A percentile compares a stretch with the other conserved stretches of the same genome.
These are phyloP conservation scores for Letharia columbiana DNA, from an alignment of 495 filamentous ascomycete species.

Conservation along the genomic window DNA sequence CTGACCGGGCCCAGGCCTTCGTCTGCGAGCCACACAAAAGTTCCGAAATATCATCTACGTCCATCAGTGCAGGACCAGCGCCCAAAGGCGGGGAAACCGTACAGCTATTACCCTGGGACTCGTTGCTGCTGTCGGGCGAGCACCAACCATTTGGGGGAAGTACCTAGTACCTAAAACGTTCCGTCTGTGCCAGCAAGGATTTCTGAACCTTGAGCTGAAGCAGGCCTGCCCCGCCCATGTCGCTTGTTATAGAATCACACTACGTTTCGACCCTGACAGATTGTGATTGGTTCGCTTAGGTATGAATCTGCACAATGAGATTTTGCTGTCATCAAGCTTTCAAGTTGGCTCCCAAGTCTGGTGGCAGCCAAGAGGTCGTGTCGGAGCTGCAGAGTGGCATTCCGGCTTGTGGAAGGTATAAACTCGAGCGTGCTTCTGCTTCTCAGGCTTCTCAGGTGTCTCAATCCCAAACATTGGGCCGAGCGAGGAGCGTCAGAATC, in stretches of 20 bases:
- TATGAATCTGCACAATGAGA: background rate
- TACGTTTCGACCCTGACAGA: background rate
- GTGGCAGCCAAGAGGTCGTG: background rate
- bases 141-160: background rate
- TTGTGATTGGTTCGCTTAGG: background rate
- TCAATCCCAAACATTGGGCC: background rate
- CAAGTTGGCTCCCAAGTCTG: background rate
- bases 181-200: background rate
- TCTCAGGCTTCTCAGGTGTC: background rate
- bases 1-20: background rate
- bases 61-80: background rate
- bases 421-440: background rate
- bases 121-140: background rate
- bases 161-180: background rate
- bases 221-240: background rate
- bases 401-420: background rate
- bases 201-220: background rate
- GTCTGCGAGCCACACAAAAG: background rate
- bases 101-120: too few species aligned
- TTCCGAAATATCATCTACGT: background rate
- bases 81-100: background rate
- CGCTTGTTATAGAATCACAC: background rate
- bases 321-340: background rate
- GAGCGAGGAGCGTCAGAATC: too few species aligned
- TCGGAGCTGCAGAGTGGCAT: background rate